Evolutionary conservation across 2,329 filamentous ascomycete genomes (phyloP).

Genomic region (Graphiopsis chlorocephala): DNA sequence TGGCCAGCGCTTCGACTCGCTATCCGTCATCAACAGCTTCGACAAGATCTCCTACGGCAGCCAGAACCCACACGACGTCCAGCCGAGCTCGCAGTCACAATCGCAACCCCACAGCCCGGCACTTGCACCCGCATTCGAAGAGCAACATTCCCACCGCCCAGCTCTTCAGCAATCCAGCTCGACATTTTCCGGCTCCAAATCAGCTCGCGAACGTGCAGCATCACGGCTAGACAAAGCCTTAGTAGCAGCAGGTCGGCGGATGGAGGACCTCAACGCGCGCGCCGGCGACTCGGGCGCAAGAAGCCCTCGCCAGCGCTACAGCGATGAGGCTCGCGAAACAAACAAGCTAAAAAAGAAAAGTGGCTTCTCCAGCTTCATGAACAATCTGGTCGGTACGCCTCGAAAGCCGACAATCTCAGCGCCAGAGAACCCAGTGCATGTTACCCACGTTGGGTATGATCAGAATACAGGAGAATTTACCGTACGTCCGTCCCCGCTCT

Average conservation of each 20-base stretch:
- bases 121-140: constrained; percentile 10
- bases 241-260: constrained; percentile 42
- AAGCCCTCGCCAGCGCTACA: constrained; percentile 66
- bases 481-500: constrained; percentile 52
- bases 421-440: constrained; percentile 94
- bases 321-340: constrained; percentile 69
- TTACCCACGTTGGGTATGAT: constrained; percentile 97
- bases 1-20: constrained; percentile 41
- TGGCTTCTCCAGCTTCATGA: constrained; percentile 84
- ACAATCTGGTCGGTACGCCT: constrained; percentile 76
- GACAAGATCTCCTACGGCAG: constrained; percentile 31
- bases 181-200: constrained; percentile 10
- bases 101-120: constrained; percentile 16
- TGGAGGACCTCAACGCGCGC: constrained; percentile 49
- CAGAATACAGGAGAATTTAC: constrained; percentile 95
- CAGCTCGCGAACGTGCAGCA: constrained; percentile 17
- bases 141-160: constrained; percentile 15
- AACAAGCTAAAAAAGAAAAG: constrained; percentile 76
- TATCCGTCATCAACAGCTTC: constrained; percentile 37
- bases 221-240: constrained; percentile 41
- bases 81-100: constrained; percentile 15
- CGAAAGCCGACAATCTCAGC: constrained; percentile 94
- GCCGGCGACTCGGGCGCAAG: constrained; percentile 48
- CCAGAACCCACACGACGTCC: constrained; percentile 20
- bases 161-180: constrained; percentile 16